A percentile compares a stretch with the other conserved stretches of the same genome.
phyloP scores from a whole-genome alignment of 768 basidiomycete genomes.

The Pulveroboletus sp. region DNA sequence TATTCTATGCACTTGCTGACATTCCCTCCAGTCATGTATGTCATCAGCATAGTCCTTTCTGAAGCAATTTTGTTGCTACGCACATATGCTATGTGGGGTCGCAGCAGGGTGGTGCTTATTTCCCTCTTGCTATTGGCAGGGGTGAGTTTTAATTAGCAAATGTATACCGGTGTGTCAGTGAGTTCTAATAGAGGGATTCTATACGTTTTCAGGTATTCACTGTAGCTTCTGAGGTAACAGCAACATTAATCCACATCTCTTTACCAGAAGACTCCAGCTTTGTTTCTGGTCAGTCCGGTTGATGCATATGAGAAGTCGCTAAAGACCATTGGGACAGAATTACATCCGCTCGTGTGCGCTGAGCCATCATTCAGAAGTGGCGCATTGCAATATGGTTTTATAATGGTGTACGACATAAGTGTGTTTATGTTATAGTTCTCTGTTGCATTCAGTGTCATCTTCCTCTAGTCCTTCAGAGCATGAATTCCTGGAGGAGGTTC shows the following conservation, averaged over 20 bases:
- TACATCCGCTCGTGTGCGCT: conserved; percentile 10
- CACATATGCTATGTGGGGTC: conserved; percentile 23
- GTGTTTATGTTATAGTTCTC: background rate
- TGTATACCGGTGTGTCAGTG: background rate
- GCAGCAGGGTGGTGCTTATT: conserved; percentile 11
- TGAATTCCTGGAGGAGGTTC: conserved; percentile 23
- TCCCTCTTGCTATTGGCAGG: conserved; percentile 15
- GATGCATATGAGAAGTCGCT: background rate
- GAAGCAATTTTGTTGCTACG: conserved; percentile 21
- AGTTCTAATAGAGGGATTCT: background rate
- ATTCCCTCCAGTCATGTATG: conserved; percentile 7
- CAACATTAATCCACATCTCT: background rate
- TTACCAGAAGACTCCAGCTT: conserved; percentile 13
- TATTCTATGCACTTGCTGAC: background rate
- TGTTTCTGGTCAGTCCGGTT: conserved; percentile 14
- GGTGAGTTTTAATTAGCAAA: conserved; percentile 1
- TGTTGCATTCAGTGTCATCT: background rate
- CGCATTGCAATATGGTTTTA: conserved; percentile 9
- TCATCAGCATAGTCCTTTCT: conserved; percentile 5
- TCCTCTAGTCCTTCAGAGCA: conserved; percentile 18
- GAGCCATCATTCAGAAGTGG: conserved; percentile 10
- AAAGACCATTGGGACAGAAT: conserved; percentile 4
- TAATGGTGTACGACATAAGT: conserved; percentile 21
- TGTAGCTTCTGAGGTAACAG: conserved; percentile 5
- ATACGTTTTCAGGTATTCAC: conserved; percentile 6